Base-by-base conservation (phyloP, 352 stramenopile species). In the Halophytophthora batemanensis region DNA sequence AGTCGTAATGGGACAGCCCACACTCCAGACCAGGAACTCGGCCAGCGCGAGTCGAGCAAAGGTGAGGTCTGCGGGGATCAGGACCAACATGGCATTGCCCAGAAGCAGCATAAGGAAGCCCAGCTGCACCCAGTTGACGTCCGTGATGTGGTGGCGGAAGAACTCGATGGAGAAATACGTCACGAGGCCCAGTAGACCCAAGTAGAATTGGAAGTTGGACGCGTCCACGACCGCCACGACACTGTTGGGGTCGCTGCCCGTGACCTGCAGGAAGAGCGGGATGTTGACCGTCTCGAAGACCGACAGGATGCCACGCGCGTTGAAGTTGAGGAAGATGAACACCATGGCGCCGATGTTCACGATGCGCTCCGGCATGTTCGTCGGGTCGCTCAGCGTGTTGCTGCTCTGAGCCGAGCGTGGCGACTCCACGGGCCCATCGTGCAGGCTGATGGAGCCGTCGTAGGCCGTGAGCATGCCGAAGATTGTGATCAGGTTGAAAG, bases 201-300 rank as follows among this genome's bases (percentile, higher is more conserved):
- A 47, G 46, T 90, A 86, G 41, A 93, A 90, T 62, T 93, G 82
- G 53, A 90, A 93, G 43, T 87, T 88, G 42, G 82, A 90, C 2
- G 82, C 79, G n/a, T 68, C 61, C 19, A 86, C 64, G 18, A 93
- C 76, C 6, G 79, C 66, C 10, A 45, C 56, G 13, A 74, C 63
- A 45, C 70, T 86, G 14, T 66, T 50, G 1, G 79, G 77, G 17
- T 86, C 77, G 43, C 75, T 76, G 15, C 74, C 71, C 22, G 77
- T 89, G 23, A 85, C 76, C 49, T 83, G 54, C 29, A 93, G 56
- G 44, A 89, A 90, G 2, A 93, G 44, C 33, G 82, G 79, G n/a
- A 93, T 87, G 56, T 90, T 90, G 29, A 90, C 78, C 3, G 82
- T 92, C 63, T 92, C 82, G 43, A 92, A 92, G 2, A 92, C 81